These are phyloP conservation scores for Spizellomyces punctatus DNA, from an alignment of 192 early-diverging fungal species.

Conservation along the genomic window DNA sequence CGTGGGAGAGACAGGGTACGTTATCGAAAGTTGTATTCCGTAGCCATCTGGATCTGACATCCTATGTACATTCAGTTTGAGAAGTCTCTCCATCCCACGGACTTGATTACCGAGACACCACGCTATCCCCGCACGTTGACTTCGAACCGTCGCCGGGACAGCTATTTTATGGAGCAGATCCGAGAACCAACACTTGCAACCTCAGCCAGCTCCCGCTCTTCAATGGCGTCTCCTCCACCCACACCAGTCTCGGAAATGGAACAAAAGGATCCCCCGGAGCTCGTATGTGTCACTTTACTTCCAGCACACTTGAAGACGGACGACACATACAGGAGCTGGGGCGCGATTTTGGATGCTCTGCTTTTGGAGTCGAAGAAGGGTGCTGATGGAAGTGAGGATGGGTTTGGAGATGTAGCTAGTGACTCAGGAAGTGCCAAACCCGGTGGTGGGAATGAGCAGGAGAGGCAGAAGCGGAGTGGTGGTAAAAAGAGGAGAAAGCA, in stretches of 20 bases:
- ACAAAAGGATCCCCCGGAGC: constrained; percentile 9
- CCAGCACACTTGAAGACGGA: constrained; percentile 5
- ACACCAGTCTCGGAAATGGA: constrained; percentile 4
- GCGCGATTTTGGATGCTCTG: constrained; percentile 3
- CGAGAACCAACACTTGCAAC: no score
- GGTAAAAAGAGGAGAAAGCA: background rate
- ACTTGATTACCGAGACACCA: constrained; percentile 6
- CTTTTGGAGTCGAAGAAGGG: background rate
- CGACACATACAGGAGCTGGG: constrained; percentile 21
- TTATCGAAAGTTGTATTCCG: background rate
- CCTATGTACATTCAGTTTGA: background rate
- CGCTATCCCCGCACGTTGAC: constrained; percentile 4
- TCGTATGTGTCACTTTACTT: constrained; percentile 20
- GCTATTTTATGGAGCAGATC: background rate
- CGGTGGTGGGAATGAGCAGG: background rate
- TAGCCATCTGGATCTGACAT: background rate
- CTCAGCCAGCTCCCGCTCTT: no score
- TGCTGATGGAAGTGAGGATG: background rate
- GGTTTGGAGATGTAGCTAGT: background rate
- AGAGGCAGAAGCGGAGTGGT: background rate
- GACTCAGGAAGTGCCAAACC: background rate
- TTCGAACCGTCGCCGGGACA: constrained; percentile 10
- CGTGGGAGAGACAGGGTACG: constrained; percentile 18
- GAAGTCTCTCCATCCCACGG: constrained; percentile 8
- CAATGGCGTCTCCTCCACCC: constrained; percentile 14